Base-by-base conservation (phyloP, 768 basidiomycete species). In the Amanita muscaria region DNA sequence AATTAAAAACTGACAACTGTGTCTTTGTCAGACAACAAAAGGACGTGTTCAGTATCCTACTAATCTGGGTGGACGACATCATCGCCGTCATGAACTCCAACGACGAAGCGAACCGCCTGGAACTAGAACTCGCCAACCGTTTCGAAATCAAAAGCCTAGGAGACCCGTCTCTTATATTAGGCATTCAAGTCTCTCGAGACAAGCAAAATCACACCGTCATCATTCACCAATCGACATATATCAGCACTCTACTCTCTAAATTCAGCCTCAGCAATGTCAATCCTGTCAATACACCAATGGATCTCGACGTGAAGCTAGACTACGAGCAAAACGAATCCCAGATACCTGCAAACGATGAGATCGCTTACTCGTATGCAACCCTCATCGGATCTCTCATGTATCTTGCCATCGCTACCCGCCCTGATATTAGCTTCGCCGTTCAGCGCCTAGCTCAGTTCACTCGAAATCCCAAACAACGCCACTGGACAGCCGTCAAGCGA, bases 361-460 rank as follows among this genome's bases (percentile, higher is more conserved):
- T 27, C 38, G 5, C 34, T 40, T 1, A 38, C 50, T 1, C 47
- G 3, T 66, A 61, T 42, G 47, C 42, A 15, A 45, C 47, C 33
- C 51, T 59, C 33, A 60, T 69, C 23, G 64, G 59, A 18, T 58
- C 54, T 16, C 62, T 67, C 5, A 59, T 66, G 45, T 68, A 65
- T 48, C 48, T 59, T 1, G 56, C 64, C 0, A 42, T 62, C 1
- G 54, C 52, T 4, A 64, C 64, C 0, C 56, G 62, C 2, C 68
- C 68, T 1, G 66, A 73, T 48, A 70, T 73, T 33, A 51, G 64
- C 1, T 67, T 56, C 45, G 56, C 66, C 0, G 63, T 68, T 5
- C 47, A 53, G 2, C 46, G 49, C 1, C 49, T 73, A 0, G 49
- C 57, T 4, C 64, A 62, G 19, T 72, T 64, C 52, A 49, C 55